A percentile compares a stretch with the other conserved stretches of the same genome.
Conservation (phyloP, 2,329 filamentous ascomycete genomes). For the Byssochlamys sp. region DNA sequence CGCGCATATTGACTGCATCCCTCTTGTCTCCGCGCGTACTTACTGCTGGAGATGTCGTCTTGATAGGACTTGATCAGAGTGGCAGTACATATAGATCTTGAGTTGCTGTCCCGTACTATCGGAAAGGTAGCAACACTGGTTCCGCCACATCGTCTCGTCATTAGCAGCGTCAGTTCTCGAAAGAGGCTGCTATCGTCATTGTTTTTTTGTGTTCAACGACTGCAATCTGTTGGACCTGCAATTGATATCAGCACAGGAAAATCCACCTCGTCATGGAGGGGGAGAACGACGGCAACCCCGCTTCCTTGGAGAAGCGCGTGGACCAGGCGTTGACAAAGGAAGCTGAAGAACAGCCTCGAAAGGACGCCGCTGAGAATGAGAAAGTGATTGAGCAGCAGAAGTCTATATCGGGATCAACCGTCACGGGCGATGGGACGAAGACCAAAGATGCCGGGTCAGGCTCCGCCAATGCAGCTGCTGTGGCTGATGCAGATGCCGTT, state of each 20-base stretch:
- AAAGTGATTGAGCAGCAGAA: conserved; percentile 9
- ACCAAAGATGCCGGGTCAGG: conserved; percentile 31
- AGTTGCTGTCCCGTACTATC: not conserved
- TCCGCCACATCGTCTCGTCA: not conserved
- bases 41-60: not conserved
- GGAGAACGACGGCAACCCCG: not conserved
- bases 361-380: conserved; percentile 5
- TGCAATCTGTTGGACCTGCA: not conserved
- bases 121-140: not conserved
- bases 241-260: not conserved
- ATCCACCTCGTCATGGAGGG: not conserved
- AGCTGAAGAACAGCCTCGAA: conserved; percentile 2
- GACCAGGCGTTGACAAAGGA: conserved; percentile 3
- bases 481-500: conserved; percentile 40
- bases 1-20: not conserved
- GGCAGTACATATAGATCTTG: not conserved
- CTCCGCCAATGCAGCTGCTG: conserved; percentile 24
- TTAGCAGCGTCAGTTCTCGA: not conserved
- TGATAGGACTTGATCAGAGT: not conserved
- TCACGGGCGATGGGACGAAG: conserved; percentile 10
- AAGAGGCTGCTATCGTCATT: not conserved
- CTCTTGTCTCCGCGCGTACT: not conserved
- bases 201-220: not conserved
- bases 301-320: not conserved
- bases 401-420: conserved; percentile 16